Conservation (phyloP, 2,329 filamentous ascomycete genomes). For the Cercospora sp. region DNA sequence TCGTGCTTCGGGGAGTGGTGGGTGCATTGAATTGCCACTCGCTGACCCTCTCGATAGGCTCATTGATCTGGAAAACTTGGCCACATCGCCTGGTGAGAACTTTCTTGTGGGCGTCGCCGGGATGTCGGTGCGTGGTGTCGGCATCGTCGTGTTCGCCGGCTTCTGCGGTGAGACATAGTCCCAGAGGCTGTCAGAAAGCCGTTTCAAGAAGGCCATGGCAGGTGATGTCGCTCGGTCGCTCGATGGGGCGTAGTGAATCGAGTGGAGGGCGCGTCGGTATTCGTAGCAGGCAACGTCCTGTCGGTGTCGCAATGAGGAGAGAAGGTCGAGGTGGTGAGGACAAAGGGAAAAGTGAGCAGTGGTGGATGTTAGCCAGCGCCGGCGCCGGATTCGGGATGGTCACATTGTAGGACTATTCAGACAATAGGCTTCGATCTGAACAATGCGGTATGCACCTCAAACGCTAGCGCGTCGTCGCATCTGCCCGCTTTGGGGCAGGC, state of each 20-base stretch:
- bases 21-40: conserved; percentile 28
- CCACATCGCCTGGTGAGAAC: conserved; percentile 24
- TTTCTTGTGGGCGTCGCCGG: conserved; percentile 19
- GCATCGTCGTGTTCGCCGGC: conserved; percentile 37
- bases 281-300: not conserved
- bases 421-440: conserved; percentile 7
- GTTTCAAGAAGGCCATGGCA: conserved; percentile 31
- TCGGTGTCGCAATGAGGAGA: not conserved
- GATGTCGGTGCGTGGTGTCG: conserved; percentile 21
- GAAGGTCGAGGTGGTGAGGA: not conserved
- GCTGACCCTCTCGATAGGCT: conserved; percentile 36
- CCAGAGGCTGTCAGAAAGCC: conserved; percentile 45
- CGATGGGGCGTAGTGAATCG: not conserved
- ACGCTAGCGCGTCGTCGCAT: conserved; percentile 7
- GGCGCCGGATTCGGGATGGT: conserved; percentile 6
- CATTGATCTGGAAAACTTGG: conserved; percentile 34
- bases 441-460: conserved; percentile 5
- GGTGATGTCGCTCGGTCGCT: not conserved
- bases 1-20: conserved; percentile 18
- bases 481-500: not conserved
- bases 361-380: conserved; percentile 6
- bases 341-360: conserved; percentile 12
- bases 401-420: conserved; percentile 4
- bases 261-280: not conserved
- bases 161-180: conserved; percentile 47